Evolutionary conservation across 306 rosid species (phyloP), one percentile per base, ranked within the genome.

Genomic region (Fragaria nilgerrensis): DNA sequence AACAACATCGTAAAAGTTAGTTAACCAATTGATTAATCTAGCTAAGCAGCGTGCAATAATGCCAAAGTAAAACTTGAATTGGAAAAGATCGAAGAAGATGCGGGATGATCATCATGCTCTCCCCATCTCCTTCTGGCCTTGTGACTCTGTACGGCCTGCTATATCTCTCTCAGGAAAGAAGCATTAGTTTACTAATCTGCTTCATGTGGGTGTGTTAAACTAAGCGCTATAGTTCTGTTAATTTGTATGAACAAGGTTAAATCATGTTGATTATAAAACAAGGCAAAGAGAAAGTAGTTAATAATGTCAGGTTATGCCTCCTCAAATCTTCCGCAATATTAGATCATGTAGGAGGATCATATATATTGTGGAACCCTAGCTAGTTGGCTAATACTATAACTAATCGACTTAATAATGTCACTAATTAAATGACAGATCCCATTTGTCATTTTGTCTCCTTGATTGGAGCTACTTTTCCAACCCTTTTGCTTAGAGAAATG

Each of bases 391-490:
- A 16, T 58, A 58, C 29, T 16, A 65, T 67, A 72, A 75, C 80
- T 50, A 20, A 63, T 52, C 48, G 48, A 15, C 39, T 0, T 12
- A 69, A 22, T 36, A 37, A 14, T 39, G 52, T 62, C 70, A 56
- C 58, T 37, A 56, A 25, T 66, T 44, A 75, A 43, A 68, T 6
- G 58, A 71, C 70, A 84, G 45, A 59, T 75, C 47, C 41, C 67
- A 53, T 77, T 81, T 84, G 84, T 84, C 87, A 82, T 73, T 66
- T 86, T 86, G 88, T 83, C 88, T 80, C 89, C 87, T 78, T 75
- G 78, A 83, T 83, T 84, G 82, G 77, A 78, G 89, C 68, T 80
- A 79, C 59, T 78, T 70, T 80, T 79, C 78, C 82, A 43, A 75
- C 71, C 27, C 61, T 55, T 70, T 52, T 20, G 23, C 68, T 74